A percentile compares a stretch with the other conserved stretches of the same genome.
phyloP scores from a whole-genome alignment of 176 grass and related monocot genomes.

The Aegilops tauschii region DNA sequence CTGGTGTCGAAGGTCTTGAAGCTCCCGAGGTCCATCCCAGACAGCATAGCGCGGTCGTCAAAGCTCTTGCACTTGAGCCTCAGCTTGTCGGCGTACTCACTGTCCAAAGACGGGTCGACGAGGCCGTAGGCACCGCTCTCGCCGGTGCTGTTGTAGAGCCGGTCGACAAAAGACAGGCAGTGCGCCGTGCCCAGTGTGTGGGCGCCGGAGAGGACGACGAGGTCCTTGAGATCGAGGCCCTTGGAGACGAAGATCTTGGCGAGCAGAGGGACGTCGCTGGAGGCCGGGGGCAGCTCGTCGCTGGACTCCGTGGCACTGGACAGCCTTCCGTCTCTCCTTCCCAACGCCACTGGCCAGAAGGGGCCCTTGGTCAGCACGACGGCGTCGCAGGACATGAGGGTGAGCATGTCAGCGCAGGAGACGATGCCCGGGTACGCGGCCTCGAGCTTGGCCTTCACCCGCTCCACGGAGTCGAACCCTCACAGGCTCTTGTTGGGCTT shows the following conservation, averaged over 20 bases:
- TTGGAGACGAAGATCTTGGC: not conserved
- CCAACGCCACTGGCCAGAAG: too few relatives aligned
- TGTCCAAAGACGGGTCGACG: not conserved
- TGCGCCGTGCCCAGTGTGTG: not conserved
- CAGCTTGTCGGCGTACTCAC: not conserved
- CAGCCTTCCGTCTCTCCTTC: too few relatives aligned
- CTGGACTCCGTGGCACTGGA: too few relatives aligned
- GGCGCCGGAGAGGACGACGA: not conserved
- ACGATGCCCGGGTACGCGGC: not conserved
- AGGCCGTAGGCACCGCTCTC: not conserved
- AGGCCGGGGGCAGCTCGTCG: not conserved
- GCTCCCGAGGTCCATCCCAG: too few relatives aligned
- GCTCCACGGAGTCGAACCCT: constrained; percentile 24
- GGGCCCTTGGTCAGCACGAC: too few relatives aligned
- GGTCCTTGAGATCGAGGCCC: not conserved
- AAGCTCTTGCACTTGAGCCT: not conserved
- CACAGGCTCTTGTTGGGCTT: constrained; percentile 58
- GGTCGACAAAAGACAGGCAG: not conserved
- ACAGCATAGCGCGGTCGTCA: too few relatives aligned
- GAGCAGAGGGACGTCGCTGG: not conserved
- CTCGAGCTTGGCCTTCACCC: constrained; percentile 64
- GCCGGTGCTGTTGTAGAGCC: not conserved
- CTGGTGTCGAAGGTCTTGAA: too few relatives aligned
- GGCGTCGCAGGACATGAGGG: too few relatives aligned
- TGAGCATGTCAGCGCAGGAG: too few relatives aligned